A percentile compares a stretch with the other conserved stretches of the same genome.
These are phyloP conservation scores for Alternaria infectoria DNA, from an alignment of 2,329 filamentous ascomycete species.

Conservation along the genomic window DNA sequence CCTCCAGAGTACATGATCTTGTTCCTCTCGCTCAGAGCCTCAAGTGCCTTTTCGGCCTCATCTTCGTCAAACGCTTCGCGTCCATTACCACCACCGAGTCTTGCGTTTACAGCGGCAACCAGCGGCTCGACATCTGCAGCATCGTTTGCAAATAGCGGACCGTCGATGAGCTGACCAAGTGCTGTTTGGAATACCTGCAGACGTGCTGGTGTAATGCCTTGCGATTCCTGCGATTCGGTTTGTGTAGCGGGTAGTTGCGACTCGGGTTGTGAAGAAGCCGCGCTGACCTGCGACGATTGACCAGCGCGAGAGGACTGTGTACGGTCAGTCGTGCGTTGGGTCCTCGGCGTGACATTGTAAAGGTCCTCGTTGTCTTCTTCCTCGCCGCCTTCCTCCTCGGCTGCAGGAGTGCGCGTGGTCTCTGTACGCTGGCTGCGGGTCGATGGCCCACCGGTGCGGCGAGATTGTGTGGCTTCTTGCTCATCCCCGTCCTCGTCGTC, in stretches of 20 bases:
- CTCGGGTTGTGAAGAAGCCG: conserved; percentile 79
- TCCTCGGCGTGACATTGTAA: conserved; percentile 59
- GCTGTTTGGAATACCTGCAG: conserved; percentile 78
- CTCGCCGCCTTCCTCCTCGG: conserved; percentile 53
- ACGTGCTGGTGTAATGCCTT: conserved; percentile 66
- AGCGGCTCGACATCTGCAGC: conserved; percentile 77
- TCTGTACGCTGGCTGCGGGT: conserved; percentile 41
- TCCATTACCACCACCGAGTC: conserved; percentile 65
- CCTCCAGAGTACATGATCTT: conserved; percentile 76
- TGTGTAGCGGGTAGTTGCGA: conserved; percentile 71
- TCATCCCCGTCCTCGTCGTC: conserved; percentile 67
- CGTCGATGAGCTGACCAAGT: conserved; percentile 82
- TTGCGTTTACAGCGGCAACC: conserved; percentile 78
- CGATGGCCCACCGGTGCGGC: conserved; percentile 49
- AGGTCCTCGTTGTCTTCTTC: conserved; percentile 62
- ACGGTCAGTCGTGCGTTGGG: conserved; percentile 51
- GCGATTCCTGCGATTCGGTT: conserved; percentile 45
- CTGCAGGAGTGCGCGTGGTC: conserved; percentile 40
- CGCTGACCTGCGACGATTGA: conserved; percentile 66
- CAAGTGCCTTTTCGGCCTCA: conserved; percentile 79
- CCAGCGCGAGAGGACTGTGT: conserved; percentile 41
- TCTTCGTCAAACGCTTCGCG: conserved; percentile 67
- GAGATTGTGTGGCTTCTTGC: conserved; percentile 32
- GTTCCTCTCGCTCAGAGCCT: conserved; percentile 80
- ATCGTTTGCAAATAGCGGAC: conserved; percentile 85